phyloP scores from a whole-genome alignment of 805 yeast genomes.

The Wilhelminamyces savonicus region DNA sequence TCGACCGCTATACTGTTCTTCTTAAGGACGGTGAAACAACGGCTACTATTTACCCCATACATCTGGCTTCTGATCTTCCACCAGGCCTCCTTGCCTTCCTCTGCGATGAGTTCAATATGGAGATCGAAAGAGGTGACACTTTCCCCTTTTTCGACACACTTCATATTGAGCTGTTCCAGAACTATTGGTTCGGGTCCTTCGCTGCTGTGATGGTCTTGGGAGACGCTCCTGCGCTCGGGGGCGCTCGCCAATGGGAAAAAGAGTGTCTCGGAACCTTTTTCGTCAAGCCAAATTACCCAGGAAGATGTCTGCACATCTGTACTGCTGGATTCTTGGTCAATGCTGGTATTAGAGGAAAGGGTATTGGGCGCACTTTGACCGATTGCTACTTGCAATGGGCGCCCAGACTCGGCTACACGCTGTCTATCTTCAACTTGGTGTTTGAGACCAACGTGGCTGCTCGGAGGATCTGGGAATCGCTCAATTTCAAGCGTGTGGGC shows the following conservation, averaged over 20 bases:
- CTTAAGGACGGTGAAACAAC: constrained; percentile 86
- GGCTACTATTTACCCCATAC: constrained; percentile 87
- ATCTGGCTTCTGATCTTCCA: constrained; percentile 63
- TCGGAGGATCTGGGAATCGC: constrained; percentile 66
- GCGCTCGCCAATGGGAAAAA: constrained; percentile 78
- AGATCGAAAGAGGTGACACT: constrained; percentile 82
- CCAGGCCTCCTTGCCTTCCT: constrained; percentile 71
- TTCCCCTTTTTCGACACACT: constrained; percentile 80
- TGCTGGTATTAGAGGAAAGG: constrained; percentile 87
- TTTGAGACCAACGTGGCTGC: constrained; percentile 87
- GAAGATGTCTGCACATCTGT: constrained; percentile 88
- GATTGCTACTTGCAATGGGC: constrained; percentile 91
- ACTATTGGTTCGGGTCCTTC: constrained; percentile 83
- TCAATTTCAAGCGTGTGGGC: constrained; percentile 74
- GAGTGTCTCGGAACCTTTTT: constrained; percentile 86
- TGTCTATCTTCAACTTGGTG: constrained; percentile 75
- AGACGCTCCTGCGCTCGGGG: constrained; percentile 44
- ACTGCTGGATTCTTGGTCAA: constrained; percentile 85
- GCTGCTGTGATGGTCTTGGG: constrained; percentile 80
- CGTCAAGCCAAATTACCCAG: constrained; percentile 86
- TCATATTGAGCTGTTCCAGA: constrained; percentile 68
- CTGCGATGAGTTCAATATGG: constrained; percentile 91
- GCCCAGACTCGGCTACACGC: constrained; percentile 79
- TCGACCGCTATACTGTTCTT: constrained; percentile 68
- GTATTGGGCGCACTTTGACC: constrained; percentile 79